Base-by-base conservation (phyloP, 371 early-diverging fungal species). In the Actinomortierella ambigua region DNA sequence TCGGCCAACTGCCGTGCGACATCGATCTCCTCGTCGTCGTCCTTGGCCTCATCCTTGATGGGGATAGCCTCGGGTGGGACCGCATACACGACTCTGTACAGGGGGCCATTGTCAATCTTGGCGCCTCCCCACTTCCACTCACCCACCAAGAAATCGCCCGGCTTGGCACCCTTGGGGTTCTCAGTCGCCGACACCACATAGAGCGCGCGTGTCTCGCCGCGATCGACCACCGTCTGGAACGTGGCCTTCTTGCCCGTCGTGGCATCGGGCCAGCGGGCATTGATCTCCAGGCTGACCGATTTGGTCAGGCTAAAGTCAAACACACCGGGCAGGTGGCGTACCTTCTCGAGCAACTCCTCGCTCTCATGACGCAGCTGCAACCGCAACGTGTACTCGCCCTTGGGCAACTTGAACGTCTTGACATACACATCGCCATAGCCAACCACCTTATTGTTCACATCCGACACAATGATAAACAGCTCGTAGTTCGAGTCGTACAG, bases 341-440 rank as follows among this genome's bases (percentile, higher is more conserved):
- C 78, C 51, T 89, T 88, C 22, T 93, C 93, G 39, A 97, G 80
- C 1, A 85, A 77, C 51, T 82, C 82, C 40, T 91, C 79, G 15
- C 80, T 78, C 55, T 87, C 83, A 14, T 91, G 88, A 20, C 88
- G 82, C 20, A 97, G 63, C 71, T 93, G 95, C 49, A 88, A 89
- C 49, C 86, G 88, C 46, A 94, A 78, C 5, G 84, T 85, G 69
- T 96, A 96, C 39, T 92, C 95, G 15, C 97, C 97, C 79, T 93
- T 90, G 27, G 80, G 75, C n/a, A 95, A 66, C 57, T 89, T 89
- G 53, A 91, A 69, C 1, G 68, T 63, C 55, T 88, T 89, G 26
- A 91, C 76, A 73, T 93, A 94, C 18, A 92, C 85, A 77, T 92
- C 93, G 39, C 91, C 80, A 23, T 83, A 79, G 0, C 81, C 85